Conservation (phyloP, 768 basidiomycete species). For the Boletus barrowsii region DNA sequence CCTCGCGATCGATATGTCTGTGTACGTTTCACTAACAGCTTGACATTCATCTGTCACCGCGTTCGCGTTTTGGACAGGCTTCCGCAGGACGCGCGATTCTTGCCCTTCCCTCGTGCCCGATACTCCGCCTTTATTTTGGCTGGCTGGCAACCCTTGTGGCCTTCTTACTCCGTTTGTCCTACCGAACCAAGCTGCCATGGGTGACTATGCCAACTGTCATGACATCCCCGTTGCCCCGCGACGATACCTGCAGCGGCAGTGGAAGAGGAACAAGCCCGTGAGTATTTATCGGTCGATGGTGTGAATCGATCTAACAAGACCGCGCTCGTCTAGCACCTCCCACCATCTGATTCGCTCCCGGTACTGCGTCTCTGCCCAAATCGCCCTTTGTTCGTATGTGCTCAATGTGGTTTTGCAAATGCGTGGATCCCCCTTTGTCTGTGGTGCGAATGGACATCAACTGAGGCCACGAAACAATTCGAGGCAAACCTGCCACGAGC, state of each 20-base stretch:
- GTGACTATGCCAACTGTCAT: slow-evolving; percentile 9
- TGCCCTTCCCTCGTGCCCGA: slow-evolving; percentile 29
- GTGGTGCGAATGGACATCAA: slow-evolving; percentile 50
- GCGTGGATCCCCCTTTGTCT: slow-evolving; percentile 48
- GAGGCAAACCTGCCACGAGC: slow-evolving; percentile 38
- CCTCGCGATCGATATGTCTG: slow-evolving; percentile 22
- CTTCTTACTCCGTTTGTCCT: slow-evolving; percentile 9
- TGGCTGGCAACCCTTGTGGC: neutral
- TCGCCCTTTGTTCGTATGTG: slow-evolving; percentile 46
- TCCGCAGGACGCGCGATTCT: slow-evolving; percentile 23
- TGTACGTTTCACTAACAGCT: slow-evolving; percentile 14
- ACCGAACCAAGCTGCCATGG: slow-evolving; percentile 10
- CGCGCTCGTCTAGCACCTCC: slow-evolving; percentile 35
- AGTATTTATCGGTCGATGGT: slow-evolving; percentile 17
- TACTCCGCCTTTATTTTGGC: slow-evolving; percentile 23
- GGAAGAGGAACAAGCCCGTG: slow-evolving; percentile 42
- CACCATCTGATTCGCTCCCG: slow-evolving; percentile 46
- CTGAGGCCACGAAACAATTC: slow-evolving; percentile 38
- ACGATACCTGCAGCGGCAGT: slow-evolving; percentile 39
- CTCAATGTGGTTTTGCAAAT: slow-evolving; percentile 45
- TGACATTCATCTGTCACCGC: slow-evolving; percentile 14
- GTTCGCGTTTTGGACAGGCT: slow-evolving; percentile 29
- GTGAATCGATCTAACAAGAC: slow-evolving; percentile 16
- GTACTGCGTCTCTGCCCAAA: slow-evolving; percentile 40
- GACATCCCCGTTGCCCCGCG: slow-evolving; percentile 25